phyloP scores from a whole-genome alignment of 2,329 filamentous ascomycete species.

The Penicillium sp. region DNA sequence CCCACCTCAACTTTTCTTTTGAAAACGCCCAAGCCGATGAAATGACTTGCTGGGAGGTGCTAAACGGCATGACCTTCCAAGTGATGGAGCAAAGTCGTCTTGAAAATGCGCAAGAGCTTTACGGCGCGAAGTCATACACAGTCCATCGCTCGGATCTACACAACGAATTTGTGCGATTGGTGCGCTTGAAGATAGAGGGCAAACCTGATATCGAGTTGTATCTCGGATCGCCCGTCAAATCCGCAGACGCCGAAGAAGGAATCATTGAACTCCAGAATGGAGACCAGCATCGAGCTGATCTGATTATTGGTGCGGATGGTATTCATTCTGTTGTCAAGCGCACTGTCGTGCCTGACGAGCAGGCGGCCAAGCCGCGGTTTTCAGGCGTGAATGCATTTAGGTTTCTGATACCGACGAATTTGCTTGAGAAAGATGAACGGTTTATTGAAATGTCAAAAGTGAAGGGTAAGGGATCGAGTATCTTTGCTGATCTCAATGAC shows the following conservation, averaged over 20 bases:
- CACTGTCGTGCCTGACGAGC: constrained; percentile 11
- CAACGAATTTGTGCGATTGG: constrained; percentile 22
- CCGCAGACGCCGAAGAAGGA: constrained; percentile 22
- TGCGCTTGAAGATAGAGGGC: neutral
- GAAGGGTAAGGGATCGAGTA: constrained; percentile 14
- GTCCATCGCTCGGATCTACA: constrained; percentile 28
- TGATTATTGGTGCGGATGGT: constrained; percentile 32
- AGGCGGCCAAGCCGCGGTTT: neutral
- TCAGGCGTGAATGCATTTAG: constrained; percentile 24
- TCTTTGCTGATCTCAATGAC: constrained; percentile 18
- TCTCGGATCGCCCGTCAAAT: constrained; percentile 19
- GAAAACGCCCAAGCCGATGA: constrained; percentile 21
- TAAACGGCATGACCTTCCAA: constrained; percentile 20
- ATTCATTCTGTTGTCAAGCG: constrained; percentile 21
- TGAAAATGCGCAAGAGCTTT: constrained; percentile 16
- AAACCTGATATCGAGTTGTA: constrained; percentile 18
- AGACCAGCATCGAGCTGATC: constrained; percentile 21
- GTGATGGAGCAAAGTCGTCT: constrained; percentile 11
- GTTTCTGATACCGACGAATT: constrained; percentile 21
- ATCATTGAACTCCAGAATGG: constrained; percentile 20
- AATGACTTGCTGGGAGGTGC: constrained; percentile 19
- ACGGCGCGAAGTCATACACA: constrained; percentile 20
- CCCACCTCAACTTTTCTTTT: constrained; percentile 25
- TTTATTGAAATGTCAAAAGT: constrained; percentile 34
- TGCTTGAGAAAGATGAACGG: constrained; percentile 28